Evolutionary conservation across 306 rosid species (phyloP).

Genomic region (Mucuna pruriens): DNA sequence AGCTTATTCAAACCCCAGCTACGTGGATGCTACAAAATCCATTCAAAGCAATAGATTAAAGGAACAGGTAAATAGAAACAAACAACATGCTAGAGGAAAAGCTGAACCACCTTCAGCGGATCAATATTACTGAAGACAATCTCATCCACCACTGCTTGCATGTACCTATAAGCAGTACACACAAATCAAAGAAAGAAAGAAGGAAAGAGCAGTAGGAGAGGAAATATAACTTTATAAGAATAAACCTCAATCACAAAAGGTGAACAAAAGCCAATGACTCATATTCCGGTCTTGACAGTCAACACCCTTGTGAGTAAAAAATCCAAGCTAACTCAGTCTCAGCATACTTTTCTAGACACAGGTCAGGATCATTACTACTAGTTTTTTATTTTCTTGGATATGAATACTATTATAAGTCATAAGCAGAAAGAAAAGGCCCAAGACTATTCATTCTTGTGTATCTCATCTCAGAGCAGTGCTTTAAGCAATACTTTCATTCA

Average conservation of each 20-base stretch:
- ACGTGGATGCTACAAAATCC: constrained; percentile 74
- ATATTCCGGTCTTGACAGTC: constrained; percentile 5
- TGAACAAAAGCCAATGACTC: constrained; percentile 28
- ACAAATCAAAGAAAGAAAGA: not conserved
- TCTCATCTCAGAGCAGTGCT: constrained; percentile 1
- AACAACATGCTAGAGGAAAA: constrained; percentile 21
- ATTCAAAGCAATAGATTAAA: constrained; percentile 41
- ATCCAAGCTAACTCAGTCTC: not conserved
- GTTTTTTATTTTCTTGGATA: not conserved
- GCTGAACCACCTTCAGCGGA: constrained; percentile 66
- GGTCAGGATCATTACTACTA: not conserved
- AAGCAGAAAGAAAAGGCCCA: not conserved
- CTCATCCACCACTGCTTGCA: constrained; percentile 99
- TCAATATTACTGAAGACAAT: constrained; percentile 70
- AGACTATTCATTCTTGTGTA: not conserved
- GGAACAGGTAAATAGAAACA: constrained; percentile 28
- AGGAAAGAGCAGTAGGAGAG: not conserved
- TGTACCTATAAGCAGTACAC: constrained; percentile 65
- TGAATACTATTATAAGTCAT: not conserved
- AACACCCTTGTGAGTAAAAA: not conserved
- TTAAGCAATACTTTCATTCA: not conserved
- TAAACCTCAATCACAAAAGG: not conserved
- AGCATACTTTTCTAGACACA: not conserved
- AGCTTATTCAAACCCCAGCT: constrained; percentile 86
- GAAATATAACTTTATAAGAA: constrained; percentile 29